Conservation (phyloP, 2,329 filamentous ascomycete species). For the Trichoderma atrobrunneum region DNA sequence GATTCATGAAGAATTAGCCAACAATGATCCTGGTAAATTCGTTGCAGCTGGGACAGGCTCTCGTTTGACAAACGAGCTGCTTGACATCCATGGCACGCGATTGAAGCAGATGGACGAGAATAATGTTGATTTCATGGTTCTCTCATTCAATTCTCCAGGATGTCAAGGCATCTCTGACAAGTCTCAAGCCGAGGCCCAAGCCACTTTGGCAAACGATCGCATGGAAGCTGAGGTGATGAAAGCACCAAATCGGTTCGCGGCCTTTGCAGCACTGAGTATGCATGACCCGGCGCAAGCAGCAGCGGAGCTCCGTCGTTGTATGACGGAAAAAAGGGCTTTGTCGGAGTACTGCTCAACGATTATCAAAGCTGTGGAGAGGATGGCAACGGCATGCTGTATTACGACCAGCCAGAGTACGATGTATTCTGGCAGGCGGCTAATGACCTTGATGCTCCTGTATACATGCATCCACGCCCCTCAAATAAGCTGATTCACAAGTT, state of each 20-base stretch:
- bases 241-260: constrained; percentile 41
- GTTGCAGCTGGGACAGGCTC: constrained; percentile 30
- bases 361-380: constrained; percentile 57
- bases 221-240: constrained; percentile 40
- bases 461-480: constrained; percentile 60
- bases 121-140: constrained; percentile 49
- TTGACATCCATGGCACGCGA: constrained; percentile 40
- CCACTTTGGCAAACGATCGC: constrained; percentile 42
- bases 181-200: constrained; percentile 38
- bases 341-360: constrained; percentile 61
- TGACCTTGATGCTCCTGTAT: constrained; percentile 62
- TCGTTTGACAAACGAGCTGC: constrained; percentile 42
- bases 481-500: constrained; percentile 56
- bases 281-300: constrained; percentile 51
- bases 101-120: constrained; percentile 44
- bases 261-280: constrained; percentile 50
- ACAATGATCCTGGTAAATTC: constrained; percentile 57
- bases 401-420: constrained; percentile 59
- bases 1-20: constrained; percentile 54
- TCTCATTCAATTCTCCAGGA: constrained; percentile 49
- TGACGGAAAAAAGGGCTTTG: constrained; percentile 56
- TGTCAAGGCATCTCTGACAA: constrained; percentile 44
- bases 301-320: constrained; percentile 50
- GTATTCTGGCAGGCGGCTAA: constrained; percentile 58
- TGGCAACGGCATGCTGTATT: constrained; percentile 62